Evolutionary conservation across 768 basidiomycete genomes (phyloP), one percentile per base, ranked within the genome.

Genomic region (Amanita muscaria): DNA sequence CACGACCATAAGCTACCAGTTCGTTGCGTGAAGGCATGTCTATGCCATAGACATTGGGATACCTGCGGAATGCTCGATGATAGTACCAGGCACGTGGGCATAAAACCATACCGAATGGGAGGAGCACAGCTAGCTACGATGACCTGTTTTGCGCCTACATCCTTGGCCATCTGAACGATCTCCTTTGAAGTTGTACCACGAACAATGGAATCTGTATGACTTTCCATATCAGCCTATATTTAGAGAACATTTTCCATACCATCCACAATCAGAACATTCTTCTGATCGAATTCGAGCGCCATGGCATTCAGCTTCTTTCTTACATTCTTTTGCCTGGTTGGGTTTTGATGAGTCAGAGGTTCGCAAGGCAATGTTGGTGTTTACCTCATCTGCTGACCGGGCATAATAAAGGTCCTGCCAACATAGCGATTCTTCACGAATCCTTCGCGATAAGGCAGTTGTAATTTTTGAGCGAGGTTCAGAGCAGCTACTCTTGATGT

Each of bases 341-440:
- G 7, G 6, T 10, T 50, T 32, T 21, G 44, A 22, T 19, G 14
- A 16, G 9, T 25, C 15, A 19, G 44, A 22, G 8, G 21, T 31
- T n/a, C n/a, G n/a, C n/a, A n/a, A n/a, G n/a, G n/a, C n/a, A n/a
- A n/a, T n/a, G n/a, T n/a, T n/a, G n/a, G n/a, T n/a, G n/a, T 50
- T 31, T 56, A 79, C 88, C 92, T 79, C 81, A 90, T 86, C 62
- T 89, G 85, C 60, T 99, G 96, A 18, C 94, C 96, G 6, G 96
- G 94, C 96, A 99, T 99, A 65, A 99, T 98, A 61, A 99, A 99
- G 0, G 96, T 99, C 52, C 96, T 71, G 3, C 93, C 96, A 24
- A 98, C 91, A 64, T 99, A 99, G 25, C 96, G 80, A 62, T 99
- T 99, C 71, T 99, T 99, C 54, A 98, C 80, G 62, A 99, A 98